These are phyloP conservation scores for Colletotrichum cereale DNA, from an alignment of 2,329 filamentous ascomycete genomes.

Conservation along the genomic window DNA sequence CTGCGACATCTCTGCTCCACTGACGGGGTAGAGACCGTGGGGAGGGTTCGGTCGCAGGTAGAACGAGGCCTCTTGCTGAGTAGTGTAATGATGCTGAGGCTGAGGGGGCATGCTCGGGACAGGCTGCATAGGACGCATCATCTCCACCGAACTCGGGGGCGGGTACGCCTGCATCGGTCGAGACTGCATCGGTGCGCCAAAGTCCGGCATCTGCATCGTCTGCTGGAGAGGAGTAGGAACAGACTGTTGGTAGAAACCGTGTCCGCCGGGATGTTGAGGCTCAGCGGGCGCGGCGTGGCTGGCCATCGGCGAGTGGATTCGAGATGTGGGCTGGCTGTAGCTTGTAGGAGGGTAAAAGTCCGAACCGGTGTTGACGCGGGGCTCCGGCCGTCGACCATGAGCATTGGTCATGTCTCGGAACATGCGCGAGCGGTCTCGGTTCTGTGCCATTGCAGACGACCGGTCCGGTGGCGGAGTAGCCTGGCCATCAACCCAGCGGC, in stretches of 20 bases:
- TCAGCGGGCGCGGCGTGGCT: slow-evolving; percentile 27
- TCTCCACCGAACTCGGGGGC: slow-evolving; percentile 30
- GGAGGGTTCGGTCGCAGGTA: slow-evolving; percentile 28
- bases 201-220: slow-evolving; percentile 25
- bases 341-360: slow-evolving; percentile 32
- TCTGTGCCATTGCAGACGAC: slow-evolving; percentile 28
- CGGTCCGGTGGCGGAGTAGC: slow-evolving; percentile 35
- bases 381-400: slow-evolving; percentile 23
- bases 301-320: slow-evolving; percentile 28
- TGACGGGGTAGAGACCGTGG: slow-evolving; percentile 24
- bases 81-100: slow-evolving; percentile 30
- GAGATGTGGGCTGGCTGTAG: slow-evolving; percentile 34
- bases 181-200: slow-evolving; percentile 21
- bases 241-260: slow-evolving; percentile 32
- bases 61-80: slow-evolving; percentile 31
- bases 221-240: slow-evolving; percentile 25
- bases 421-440: slow-evolving; percentile 36
- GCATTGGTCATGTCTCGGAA: slow-evolving; percentile 30
- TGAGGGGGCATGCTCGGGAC: slow-evolving; percentile 26
- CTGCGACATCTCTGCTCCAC: slow-evolving; percentile 29
- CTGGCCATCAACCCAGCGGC: slow-evolving; percentile 37
- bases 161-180: slow-evolving; percentile 32
- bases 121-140: slow-evolving; percentile 37
- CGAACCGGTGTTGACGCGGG: slow-evolving; percentile 7
- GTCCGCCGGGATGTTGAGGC: slow-evolving; percentile 1